phyloP scores from a whole-genome alignment of 1,284 basidiomycete species.

The Afroboletus lepidellus region DNA sequence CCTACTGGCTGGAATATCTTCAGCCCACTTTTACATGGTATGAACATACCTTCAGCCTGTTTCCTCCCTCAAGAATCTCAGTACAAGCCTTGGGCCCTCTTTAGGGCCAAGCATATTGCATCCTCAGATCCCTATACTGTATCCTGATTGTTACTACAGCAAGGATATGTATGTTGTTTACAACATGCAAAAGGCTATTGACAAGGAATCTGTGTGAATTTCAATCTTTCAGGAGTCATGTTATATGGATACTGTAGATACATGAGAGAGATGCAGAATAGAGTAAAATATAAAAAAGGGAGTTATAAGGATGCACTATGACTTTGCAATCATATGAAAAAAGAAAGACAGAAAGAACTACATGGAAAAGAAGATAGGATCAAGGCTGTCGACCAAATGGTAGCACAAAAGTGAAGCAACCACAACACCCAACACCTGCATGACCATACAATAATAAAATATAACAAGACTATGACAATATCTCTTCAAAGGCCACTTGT shows the following conservation, averaged over 20 bases:
- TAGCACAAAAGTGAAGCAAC: neutral
- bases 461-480: neutral
- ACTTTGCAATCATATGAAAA: neutral
- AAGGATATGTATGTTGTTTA: no score
- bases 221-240: neutral
- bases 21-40: no score
- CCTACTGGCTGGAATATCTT: no score
- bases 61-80: no score
- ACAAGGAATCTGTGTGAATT: neutral
- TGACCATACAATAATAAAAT: constrained; percentile 1
- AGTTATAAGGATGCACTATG: no score
- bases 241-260: neutral
- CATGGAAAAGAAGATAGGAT: neutral
- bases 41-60: no score
- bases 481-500: neutral
- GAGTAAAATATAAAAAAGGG: no score
- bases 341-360: neutral
- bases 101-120: no score
- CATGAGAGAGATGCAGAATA: neutral
- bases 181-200: neutral
- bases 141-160: no score
- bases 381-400: neutral
- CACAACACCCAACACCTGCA: neutral
- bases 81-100: no score
- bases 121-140: no score